Evolutionary conservation across 1,139 yeast genomes (phyloP).

Genomic region (Geotrichum europaeum): DNA sequence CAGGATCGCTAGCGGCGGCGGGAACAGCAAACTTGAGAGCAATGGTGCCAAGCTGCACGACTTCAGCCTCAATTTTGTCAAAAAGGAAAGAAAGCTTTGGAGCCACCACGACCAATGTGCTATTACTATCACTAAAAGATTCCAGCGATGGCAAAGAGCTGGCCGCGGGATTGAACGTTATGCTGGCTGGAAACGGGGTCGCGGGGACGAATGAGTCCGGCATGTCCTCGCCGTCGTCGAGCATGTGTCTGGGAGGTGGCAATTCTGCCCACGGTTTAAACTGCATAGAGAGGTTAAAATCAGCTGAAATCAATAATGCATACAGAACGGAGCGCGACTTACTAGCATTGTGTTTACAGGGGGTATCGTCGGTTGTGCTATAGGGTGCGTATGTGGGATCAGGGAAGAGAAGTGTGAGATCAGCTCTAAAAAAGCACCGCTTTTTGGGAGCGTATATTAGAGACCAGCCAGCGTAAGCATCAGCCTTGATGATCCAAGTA

Average conservation of each 20-base stretch:
- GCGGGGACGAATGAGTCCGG: constrained; percentile 6
- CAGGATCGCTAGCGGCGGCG: not conserved
- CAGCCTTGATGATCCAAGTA: not conserved
- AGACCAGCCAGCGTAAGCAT: not conserved
- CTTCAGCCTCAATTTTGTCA: constrained; percentile 4
- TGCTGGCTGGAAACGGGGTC: constrained; percentile 1
- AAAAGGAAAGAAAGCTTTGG: constrained; percentile 18
- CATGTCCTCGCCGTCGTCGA: constrained; percentile 43
- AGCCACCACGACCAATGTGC: constrained; percentile 20
- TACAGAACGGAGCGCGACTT: not conserved
- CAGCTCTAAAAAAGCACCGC: not conserved
- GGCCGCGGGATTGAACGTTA: not conserved
- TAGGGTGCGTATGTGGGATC: not conserved
- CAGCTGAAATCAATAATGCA: not conserved
- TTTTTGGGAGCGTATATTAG: not conserved
- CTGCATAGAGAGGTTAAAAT: constrained; percentile 26
- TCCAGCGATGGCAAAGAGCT: not conserved
- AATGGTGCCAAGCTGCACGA: constrained; percentile 5
- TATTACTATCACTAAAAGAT: not conserved
- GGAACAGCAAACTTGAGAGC: constrained; percentile 1
- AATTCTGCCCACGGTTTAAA: constrained; percentile 53
- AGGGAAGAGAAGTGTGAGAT: not conserved
- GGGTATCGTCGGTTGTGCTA: not conserved
- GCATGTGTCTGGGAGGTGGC: constrained; percentile 49
- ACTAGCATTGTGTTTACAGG: constrained; percentile 12